Evolutionary conservation across 2,329 filamentous ascomycete genomes (phyloP).

Genomic region (Phaeosphaeriaceae sp.): DNA sequence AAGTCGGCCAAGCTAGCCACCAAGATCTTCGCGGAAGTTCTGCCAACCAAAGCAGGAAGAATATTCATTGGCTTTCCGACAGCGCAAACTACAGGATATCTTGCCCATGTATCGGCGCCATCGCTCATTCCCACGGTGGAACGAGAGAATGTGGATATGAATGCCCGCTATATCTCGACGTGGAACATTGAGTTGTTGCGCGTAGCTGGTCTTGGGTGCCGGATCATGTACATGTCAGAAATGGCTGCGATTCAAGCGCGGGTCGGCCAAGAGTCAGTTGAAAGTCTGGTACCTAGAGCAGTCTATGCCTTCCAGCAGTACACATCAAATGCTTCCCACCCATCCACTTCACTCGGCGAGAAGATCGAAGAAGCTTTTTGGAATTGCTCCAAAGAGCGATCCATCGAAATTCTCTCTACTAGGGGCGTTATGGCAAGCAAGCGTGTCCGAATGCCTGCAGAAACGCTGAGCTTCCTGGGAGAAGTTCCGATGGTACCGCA

Average conservation of each 20-base stretch:
- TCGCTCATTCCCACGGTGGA: conserved; percentile 98
- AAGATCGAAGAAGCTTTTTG: conserved; percentile 96
- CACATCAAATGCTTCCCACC: conserved; percentile 87
- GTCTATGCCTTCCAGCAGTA: conserved; percentile 87
- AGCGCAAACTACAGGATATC: conserved; percentile 92
- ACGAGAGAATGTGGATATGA: conserved; percentile 94
- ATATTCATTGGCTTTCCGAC: conserved; percentile 99
- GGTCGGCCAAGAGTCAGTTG: conserved; percentile 64
- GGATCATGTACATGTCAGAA: conserved; percentile 86
- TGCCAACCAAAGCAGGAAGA: conserved; percentile 86
- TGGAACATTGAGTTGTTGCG: conserved; percentile 97
- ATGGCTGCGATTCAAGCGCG: conserved; percentile 68
- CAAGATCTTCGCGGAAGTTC: conserved; percentile 87
- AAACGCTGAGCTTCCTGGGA: conserved; percentile 78
- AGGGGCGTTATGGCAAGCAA: conserved; percentile 85
- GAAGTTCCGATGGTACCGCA: conserved; percentile 87
- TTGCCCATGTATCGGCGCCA: conserved; percentile 92
- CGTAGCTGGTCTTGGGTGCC: conserved; percentile 86
- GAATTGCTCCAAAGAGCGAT: conserved; percentile 79
- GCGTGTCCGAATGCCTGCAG: conserved; percentile 77
- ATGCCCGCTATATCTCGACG: conserved; percentile 89
- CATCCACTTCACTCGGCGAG: conserved; percentile 80
- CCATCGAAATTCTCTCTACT: conserved; percentile 87
- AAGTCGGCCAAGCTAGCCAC: conserved; percentile 63
- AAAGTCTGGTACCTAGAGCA: conserved; percentile 76